Evolutionary conservation across 352 stramenopile genomes (phyloP).

Genomic region (Phytopythium montanum): DNA sequence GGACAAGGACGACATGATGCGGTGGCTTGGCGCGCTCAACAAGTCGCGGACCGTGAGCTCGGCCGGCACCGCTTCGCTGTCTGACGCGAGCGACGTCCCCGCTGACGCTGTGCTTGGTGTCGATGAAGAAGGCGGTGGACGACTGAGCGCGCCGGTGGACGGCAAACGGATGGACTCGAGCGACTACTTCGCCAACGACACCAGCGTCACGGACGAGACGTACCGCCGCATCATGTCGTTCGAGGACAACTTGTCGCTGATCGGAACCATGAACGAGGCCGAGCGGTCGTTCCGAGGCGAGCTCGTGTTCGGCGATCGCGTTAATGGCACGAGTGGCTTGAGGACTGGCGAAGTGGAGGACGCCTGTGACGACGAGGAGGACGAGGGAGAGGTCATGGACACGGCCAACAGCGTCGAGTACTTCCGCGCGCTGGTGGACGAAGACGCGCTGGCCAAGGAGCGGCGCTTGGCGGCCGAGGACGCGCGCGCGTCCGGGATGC

Average conservation of each 20-base stretch:
- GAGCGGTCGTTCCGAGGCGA: conserved; percentile 60
- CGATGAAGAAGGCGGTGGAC: conserved; percentile 8
- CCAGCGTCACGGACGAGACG: conserved; percentile 74
- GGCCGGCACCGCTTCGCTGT: conserved; percentile 11
- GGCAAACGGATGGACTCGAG: conserved; percentile 38
- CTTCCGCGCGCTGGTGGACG: conserved; percentile 35
- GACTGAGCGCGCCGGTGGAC: neutral
- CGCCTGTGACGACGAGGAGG: conserved; percentile 28
- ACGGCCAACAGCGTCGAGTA: conserved; percentile 40
- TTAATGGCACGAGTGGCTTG: neutral
- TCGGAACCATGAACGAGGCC: conserved; percentile 10
- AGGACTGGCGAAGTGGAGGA: conserved; percentile 10
- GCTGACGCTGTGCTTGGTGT: conserved; percentile 17
- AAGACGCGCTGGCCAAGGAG: conserved; percentile 34
- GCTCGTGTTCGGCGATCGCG: conserved; percentile 26
- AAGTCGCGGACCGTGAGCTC: conserved; percentile 14
- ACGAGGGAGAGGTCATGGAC: conserved; percentile 11
- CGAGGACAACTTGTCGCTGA: conserved; percentile 26
- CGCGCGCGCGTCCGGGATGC: conserved; percentile 17
- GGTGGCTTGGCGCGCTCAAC: conserved; percentile 44
- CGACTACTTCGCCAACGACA: conserved; percentile 68
- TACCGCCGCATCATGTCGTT: conserved; percentile 48
- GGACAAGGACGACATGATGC: conserved; percentile 31
- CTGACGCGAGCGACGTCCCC: conserved; percentile 20
- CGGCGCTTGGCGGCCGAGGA: conserved; percentile 23